phyloP scores from a whole-genome alignment of 768 basidiomycete species.

The Tricholoma bakamatsutake region DNA sequence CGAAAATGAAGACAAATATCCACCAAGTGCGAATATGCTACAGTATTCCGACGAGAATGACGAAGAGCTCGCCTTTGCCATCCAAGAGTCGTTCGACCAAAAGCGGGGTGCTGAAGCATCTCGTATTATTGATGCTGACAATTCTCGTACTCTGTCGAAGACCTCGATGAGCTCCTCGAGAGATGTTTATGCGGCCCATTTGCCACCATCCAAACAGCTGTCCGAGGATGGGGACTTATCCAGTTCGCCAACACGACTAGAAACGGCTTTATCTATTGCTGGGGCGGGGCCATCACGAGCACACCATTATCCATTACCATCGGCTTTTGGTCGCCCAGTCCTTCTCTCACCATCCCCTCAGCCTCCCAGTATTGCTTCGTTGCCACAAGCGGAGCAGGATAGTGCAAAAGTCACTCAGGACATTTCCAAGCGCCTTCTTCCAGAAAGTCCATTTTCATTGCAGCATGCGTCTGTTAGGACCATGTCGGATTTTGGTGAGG shows the following conservation, averaged over 20 bases:
- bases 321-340: slow-evolving; percentile 25
- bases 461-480: not conserved
- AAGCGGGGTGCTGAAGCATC: not conserved
- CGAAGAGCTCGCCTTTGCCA: slow-evolving; percentile 49
- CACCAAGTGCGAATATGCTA: not conserved
- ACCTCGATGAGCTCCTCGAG: not conserved
- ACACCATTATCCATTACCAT: slow-evolving; percentile 6
- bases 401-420: not conserved
- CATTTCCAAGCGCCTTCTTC: not conserved
- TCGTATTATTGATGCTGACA: not conserved
- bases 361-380: slow-evolving; percentile 1
- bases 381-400: not conserved
- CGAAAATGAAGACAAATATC: slow-evolving; percentile 10
- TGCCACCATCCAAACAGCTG: not conserved
- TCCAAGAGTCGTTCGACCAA: slow-evolving; percentile 55
- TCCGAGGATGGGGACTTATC: slow-evolving; percentile 17
- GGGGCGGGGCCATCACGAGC: slow-evolving; percentile 40
- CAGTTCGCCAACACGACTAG: slow-evolving; percentile 41
- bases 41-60: slow-evolving; percentile 39
- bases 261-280: slow-evolving; percentile 62
- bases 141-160: not conserved
- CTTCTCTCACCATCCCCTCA: slow-evolving; percentile 18
- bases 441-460: not conserved
- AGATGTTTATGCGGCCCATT: not conserved
- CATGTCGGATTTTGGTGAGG: not conserved